Evolutionary conservation across 805 yeast genomes (phyloP), one percentile per base, ranked within the genome.

Genomic region (Ogataea degrootiae): DNA sequence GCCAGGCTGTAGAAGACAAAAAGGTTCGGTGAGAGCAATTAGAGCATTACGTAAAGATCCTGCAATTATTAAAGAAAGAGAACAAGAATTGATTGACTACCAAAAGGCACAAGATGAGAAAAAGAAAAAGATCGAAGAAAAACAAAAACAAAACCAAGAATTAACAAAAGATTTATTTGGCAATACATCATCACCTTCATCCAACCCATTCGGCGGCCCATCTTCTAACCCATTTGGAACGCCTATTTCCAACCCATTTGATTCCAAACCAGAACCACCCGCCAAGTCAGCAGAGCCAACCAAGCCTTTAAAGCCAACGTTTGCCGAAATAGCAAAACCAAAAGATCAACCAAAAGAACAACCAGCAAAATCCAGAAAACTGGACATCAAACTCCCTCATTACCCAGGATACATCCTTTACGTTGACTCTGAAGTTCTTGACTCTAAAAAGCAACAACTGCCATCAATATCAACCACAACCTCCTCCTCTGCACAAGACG

Each of bases 31-130:
- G 2, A 79, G 85, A 54, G 90, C 88, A 29, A 71, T 94, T 44
- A 74, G 97, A 61, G 96, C 92, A 2, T 72, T 91, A 1, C 68
- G 74, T 49, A 80, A 82, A 55, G 88, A 84, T 58, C 79, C 80
- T 0, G 66, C 60, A 11, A 66, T 70, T 45, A 69, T 82, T 40
- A 68, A 68, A 5, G 59, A 67, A 49, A 55, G 76, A 41, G 56
- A 71, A 60, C 51, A 60, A 53, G 57, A 75, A 59, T 59, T 70
- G 43, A 65, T 70, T 12, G 65, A 72, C 31, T 76, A 71, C 37
- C 67, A 70, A 7, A 70, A 72, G 43, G 62, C 72, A 37, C 60
- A 68, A 41, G 57, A 73, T 16, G 79, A 77, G 34, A 71, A 71
- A 47, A 72, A 75, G 55, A 65, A 69, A 58, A 69, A 73, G 43